These are phyloP conservation scores for Lactarius quietus DNA, from an alignment of 768 basidiomycete species.

Conservation along the genomic window DNA sequence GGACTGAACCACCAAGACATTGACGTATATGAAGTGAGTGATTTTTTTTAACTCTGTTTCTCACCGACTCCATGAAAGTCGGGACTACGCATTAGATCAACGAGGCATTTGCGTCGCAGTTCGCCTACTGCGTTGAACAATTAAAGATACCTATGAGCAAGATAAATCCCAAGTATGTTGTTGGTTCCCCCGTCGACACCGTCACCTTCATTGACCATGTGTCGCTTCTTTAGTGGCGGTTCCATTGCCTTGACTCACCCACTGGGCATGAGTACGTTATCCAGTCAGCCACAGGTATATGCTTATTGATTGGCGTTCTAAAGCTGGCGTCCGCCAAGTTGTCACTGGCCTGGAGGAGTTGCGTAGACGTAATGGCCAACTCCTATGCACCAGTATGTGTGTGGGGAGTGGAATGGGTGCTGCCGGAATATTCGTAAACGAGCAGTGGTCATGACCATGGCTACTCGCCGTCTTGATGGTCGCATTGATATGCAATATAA, in stretches of 20 bases:
- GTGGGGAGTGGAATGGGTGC: conserved; percentile 90
- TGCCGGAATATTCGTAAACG: conserved; percentile 76
- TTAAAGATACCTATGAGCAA: conserved; percentile 71
- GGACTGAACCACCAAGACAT: conserved; percentile 70
- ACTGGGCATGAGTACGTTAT: conserved; percentile 70
- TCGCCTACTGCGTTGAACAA: conserved; percentile 86
- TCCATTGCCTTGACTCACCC: conserved; percentile 83
- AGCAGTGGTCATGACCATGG: conserved; percentile 30
- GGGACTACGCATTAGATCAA: conserved; percentile 54
- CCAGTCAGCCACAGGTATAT: conserved; percentile 22
- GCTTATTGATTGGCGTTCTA: conserved; percentile 1
- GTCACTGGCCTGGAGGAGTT: conserved; percentile 86
- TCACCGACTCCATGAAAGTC: not conserved
- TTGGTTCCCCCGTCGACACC: not conserved
- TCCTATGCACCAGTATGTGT: conserved; percentile 82
- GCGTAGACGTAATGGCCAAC: conserved; percentile 57
- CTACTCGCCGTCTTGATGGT: not conserved
- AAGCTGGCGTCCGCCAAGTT: conserved; percentile 83
- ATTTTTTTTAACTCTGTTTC: conserved; percentile 4
- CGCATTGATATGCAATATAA: too few relatives aligned
- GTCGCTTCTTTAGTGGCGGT: conserved; percentile 56
- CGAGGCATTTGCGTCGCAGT: conserved; percentile 91
- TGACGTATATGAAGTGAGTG: conserved; percentile 66
- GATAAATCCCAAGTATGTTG: conserved; percentile 77
- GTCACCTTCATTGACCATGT: not conserved